A percentile compares a stretch with the other conserved stretches of the same genome.
These are phyloP conservation scores for Verticillium tricorpus DNA, from an alignment of 2,329 filamentous ascomycete genomes.

Conservation along the genomic window DNA sequence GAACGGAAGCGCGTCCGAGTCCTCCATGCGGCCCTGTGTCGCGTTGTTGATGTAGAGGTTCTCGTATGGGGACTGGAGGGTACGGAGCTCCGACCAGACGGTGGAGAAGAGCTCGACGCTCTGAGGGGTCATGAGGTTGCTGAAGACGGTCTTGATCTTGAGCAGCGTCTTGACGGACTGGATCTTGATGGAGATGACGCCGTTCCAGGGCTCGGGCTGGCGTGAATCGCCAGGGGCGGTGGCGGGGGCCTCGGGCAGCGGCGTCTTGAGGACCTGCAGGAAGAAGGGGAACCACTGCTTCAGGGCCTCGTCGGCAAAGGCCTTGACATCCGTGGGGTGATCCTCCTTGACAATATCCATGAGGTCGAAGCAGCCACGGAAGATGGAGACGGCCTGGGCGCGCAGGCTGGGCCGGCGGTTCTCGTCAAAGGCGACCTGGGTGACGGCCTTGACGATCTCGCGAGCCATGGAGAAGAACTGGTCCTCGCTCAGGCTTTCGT, in stretches of 20 bases:
- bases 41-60: slow-evolving; percentile 82
- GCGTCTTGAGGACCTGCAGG: slow-evolving; percentile 68
- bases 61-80: slow-evolving; percentile 69
- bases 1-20: slow-evolving; percentile 87
- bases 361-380: slow-evolving; percentile 87
- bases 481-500: slow-evolving; percentile 88
- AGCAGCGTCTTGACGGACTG: slow-evolving; percentile 92
- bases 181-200: slow-evolving; percentile 79
- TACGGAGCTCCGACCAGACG: slow-evolving; percentile 82
- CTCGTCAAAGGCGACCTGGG: slow-evolving; percentile 74
- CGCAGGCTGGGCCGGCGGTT: slow-evolving; percentile 70
- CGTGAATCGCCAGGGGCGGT: slow-evolving; percentile 29
- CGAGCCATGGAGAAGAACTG: slow-evolving; percentile 90
- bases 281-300: slow-evolving; percentile 88
- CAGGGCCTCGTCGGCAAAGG: slow-evolving; percentile 83
- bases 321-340: slow-evolving; percentile 78
- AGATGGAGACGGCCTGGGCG: slow-evolving; percentile 83
- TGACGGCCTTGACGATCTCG: slow-evolving; percentile 79
- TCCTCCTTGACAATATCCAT: slow-evolving; percentile 96
- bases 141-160: slow-evolving; percentile 80
- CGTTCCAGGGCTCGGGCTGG: slow-evolving; percentile 69
- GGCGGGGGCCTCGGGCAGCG: slow-evolving; percentile 63
- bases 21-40: slow-evolving; percentile 81
- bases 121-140: slow-evolving; percentile 75
- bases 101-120: slow-evolving; percentile 79